A percentile compares a stretch with the other conserved stretches of the same genome.
These are phyloP conservation scores for Scedosporium aurantiacum DNA, from an alignment of 2,329 filamentous ascomycete genomes.

Conservation along the genomic window DNA sequence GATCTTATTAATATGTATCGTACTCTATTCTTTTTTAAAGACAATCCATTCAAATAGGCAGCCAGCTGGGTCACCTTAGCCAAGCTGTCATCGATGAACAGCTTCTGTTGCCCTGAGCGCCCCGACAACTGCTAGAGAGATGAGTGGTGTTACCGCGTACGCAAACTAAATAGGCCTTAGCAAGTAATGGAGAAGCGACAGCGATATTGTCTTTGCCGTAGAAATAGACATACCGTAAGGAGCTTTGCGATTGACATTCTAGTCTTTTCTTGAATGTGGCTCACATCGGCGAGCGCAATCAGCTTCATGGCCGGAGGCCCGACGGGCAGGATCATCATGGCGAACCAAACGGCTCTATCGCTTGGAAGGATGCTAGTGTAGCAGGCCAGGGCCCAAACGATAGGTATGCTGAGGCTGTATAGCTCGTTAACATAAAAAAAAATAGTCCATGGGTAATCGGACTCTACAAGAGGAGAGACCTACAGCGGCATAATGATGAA, in stretches of 20 bases:
- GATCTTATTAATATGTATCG: too few species aligned
- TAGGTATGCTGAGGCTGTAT: slow-evolving; percentile 33
- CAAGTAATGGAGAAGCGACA: not conserved
- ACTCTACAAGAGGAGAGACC: not conserved
- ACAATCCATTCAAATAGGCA: not conserved
- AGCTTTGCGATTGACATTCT: slow-evolving; percentile 32
- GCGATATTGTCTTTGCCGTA: too few species aligned
- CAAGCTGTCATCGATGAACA: not conserved
- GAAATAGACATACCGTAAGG: slow-evolving; percentile 23
- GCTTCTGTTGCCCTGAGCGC: not conserved
- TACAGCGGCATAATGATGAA: slow-evolving; percentile 48
- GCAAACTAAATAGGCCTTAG: not conserved
- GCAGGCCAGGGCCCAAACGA: slow-evolving; percentile 43
- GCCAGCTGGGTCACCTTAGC: too few species aligned
- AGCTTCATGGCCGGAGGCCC: slow-evolving; percentile 37
- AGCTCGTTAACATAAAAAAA: not conserved
- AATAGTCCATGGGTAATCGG: not conserved
- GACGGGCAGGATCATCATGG: slow-evolving; percentile 35
- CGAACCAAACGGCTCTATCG: slow-evolving; percentile 58
- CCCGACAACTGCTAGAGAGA: not conserved
- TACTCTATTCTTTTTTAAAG: too few species aligned
- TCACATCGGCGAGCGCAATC: slow-evolving; percentile 32
- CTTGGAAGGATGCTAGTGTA: slow-evolving; percentile 37
- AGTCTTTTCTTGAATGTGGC: slow-evolving; percentile 24
- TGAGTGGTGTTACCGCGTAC: not conserved